Evolutionary conservation across 1,284 basidiomycete species (phyloP).

Genomic region (Prillingera fragicola): DNA sequence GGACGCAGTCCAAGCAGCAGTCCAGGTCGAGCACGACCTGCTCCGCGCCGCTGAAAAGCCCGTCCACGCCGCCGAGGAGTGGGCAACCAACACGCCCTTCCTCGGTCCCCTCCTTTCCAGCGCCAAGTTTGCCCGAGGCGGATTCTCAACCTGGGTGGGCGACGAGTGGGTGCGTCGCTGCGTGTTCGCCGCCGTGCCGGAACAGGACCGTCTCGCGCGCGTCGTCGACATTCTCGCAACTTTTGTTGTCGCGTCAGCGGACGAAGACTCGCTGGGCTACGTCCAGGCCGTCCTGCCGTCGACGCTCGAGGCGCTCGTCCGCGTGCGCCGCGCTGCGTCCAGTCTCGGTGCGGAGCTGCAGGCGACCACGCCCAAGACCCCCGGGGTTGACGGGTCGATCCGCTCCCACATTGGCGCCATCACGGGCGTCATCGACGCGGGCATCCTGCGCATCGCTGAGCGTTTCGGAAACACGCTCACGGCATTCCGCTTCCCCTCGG

Average conservation of each 20-base stretch:
- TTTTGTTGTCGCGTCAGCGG: slow-evolving; percentile 31
- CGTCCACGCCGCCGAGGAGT: slow-evolving; percentile 8
- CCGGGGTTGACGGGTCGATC: slow-evolving; percentile 8
- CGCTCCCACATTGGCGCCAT: slow-evolving; percentile 3
- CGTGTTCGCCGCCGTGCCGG: slow-evolving; percentile 23
- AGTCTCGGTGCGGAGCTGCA: slow-evolving; percentile 23
- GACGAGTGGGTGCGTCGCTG: slow-evolving; percentile 30
- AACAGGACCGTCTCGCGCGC: slow-evolving; percentile 22
- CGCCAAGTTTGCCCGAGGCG: slow-evolving; percentile 9
- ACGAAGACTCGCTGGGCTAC: slow-evolving; percentile 42
- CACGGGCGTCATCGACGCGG: slow-evolving; percentile 20
- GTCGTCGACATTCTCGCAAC: slow-evolving; percentile 36
- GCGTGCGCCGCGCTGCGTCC: slow-evolving; percentile 25
- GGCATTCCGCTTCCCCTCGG: slow-evolving; percentile 37
- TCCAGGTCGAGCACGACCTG: slow-evolving; percentile 10
- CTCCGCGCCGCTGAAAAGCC: slow-evolving; percentile 13
- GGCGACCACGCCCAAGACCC: slow-evolving; percentile 9
- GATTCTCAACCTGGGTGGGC: slow-evolving; percentile 23
- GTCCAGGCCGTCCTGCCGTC: slow-evolving; percentile 40
- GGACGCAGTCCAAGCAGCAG: slow-evolving; percentile 6
- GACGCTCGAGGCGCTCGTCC: slow-evolving; percentile 39
- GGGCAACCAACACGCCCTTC: slow-evolving; percentile 10
- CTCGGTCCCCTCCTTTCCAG: slow-evolving; percentile 5
- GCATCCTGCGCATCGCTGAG: slow-evolving; percentile 28
- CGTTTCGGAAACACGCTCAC: slow-evolving; percentile 33